Conservation (phyloP, 2,329 filamentous ascomycete genomes). For the Colletotrichum viniferum region DNA sequence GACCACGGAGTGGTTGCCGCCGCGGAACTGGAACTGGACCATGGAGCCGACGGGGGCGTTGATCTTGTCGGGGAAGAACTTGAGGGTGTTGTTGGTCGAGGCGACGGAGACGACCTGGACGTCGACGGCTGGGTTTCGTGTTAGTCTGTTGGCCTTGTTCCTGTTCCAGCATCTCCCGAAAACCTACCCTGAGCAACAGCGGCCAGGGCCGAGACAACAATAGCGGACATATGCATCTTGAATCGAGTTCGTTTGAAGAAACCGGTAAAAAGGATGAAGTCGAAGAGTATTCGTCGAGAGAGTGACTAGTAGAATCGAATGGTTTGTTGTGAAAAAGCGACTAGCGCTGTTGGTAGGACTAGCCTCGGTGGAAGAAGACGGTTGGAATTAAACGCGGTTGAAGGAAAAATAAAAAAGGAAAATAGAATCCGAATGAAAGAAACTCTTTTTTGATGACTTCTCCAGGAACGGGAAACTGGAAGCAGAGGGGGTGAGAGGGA, state of each 20-base stretch:
- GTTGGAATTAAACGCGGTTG: constrained; percentile 23
- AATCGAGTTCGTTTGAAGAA: constrained; percentile 25
- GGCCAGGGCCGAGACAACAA: constrained; percentile 52
- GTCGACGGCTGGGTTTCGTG: constrained; percentile 31
- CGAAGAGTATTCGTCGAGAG: constrained; percentile 13
- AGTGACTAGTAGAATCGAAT: constrained; percentile 26
- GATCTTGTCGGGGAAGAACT: constrained; percentile 71
- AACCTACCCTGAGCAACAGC: constrained; percentile 50
- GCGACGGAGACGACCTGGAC: constrained; percentile 72
- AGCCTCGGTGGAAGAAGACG: constrained; percentile 42
- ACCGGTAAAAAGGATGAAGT: constrained; percentile 22
- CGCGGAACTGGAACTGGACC: constrained; percentile 71
- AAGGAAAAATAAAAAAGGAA: constrained; percentile 29
- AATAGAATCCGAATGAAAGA: not conserved
- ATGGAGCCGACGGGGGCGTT: constrained; percentile 65
- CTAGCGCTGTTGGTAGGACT: constrained; percentile 54
- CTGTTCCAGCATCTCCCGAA: not conserved
- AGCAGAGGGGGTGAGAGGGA: constrained; percentile 27
- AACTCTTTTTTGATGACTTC: not conserved
- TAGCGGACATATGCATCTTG: constrained; percentile 59
- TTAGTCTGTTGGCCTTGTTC: not conserved
- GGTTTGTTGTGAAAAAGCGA: constrained; percentile 36
- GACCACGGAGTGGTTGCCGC: constrained; percentile 78
- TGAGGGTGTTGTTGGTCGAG: constrained; percentile 56
- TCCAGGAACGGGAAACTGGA: constrained; percentile 26